phyloP scores from a whole-genome alignment of 2,329 filamentous ascomycete species.

The Arachnomyces sp. region DNA sequence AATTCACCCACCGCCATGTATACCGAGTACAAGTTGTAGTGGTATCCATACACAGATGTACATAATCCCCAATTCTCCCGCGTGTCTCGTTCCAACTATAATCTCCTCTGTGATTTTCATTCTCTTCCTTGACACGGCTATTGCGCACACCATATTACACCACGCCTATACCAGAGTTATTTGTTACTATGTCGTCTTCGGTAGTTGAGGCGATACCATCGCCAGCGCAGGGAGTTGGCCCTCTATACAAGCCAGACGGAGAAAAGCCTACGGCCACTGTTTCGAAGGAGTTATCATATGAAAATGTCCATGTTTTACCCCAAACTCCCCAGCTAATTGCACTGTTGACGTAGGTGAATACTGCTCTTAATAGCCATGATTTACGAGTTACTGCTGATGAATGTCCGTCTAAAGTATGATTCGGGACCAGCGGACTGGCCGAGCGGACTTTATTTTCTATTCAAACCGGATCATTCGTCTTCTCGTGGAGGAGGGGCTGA shows the following conservation, averaged over 20 bases:
- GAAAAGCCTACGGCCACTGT: constrained; percentile 84
- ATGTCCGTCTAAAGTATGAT: constrained; percentile 64
- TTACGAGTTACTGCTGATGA: constrained; percentile 7
- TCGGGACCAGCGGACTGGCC: constrained; percentile 77
- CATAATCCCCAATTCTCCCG: too few species aligned
- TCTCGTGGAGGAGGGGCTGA: constrained; percentile 92
- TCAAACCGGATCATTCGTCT: constrained; percentile 96
- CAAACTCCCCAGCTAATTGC: constrained; percentile 97
- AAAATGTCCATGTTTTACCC: constrained; percentile 81
- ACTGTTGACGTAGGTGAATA: constrained; percentile 74
- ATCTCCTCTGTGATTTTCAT: too few species aligned
- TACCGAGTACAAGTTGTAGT: too few species aligned
- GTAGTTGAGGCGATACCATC: constrained; percentile 27
- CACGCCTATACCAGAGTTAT: constrained; percentile 1
- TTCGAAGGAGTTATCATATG: constrained; percentile 70
- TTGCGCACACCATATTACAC: not conserved
- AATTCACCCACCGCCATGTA: too few species aligned
- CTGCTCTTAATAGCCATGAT: constrained; percentile 1
- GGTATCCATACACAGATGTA: too few species aligned
- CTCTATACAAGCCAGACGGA: constrained; percentile 65
- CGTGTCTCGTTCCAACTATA: too few species aligned
- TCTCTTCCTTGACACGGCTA: too few species aligned
- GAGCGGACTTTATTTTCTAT: constrained; percentile 98
- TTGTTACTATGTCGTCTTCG: constrained; percentile 20
- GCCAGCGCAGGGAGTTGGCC: constrained; percentile 64